phyloP scores from a whole-genome alignment of 495 filamentous ascomycete species.

The Cladorrhinum samala region DNA sequence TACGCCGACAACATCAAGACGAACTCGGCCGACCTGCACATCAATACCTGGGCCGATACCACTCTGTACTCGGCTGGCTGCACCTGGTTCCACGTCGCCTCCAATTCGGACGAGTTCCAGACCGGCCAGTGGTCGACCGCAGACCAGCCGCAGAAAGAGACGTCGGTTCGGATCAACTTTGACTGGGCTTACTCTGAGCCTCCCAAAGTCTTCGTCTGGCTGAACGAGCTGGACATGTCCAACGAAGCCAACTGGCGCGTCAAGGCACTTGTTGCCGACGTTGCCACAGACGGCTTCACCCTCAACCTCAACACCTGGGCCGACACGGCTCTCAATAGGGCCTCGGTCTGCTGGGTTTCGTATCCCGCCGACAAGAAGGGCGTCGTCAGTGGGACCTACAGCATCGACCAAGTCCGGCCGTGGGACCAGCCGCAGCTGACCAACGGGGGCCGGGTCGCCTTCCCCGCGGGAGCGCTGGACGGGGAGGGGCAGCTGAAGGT shows the following conservation, averaged over 20 bases:
- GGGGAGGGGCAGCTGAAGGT: background rate
- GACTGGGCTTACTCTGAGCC: background rate
- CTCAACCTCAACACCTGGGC: background rate
- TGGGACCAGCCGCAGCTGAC: background rate
- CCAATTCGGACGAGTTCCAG: background rate
- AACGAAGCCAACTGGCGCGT: constrained; percentile 4
- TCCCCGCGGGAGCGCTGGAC: background rate
- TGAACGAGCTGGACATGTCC: background rate
- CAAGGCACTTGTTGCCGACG: background rate
- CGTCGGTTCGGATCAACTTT: background rate
- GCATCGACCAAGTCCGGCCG: background rate
- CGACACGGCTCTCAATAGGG: background rate
- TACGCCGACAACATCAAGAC: constrained; percentile 5
- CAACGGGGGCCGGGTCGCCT: background rate
- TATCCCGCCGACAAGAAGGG: background rate
- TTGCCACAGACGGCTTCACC: background rate
- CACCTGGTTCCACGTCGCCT: constrained; percentile 1
- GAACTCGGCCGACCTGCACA: constrained; percentile 4
- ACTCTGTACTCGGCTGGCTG: background rate
- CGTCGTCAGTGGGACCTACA: background rate
- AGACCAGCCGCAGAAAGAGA: background rate
- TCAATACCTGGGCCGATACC: background rate
- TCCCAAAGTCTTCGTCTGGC: constrained; percentile 5
- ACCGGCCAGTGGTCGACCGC: background rate
- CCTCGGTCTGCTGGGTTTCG: background rate